Evolutionary conservation across 257 asterid species (phyloP), one percentile per base, ranked within the genome.

Genomic region (Solanum boliviense): DNA sequence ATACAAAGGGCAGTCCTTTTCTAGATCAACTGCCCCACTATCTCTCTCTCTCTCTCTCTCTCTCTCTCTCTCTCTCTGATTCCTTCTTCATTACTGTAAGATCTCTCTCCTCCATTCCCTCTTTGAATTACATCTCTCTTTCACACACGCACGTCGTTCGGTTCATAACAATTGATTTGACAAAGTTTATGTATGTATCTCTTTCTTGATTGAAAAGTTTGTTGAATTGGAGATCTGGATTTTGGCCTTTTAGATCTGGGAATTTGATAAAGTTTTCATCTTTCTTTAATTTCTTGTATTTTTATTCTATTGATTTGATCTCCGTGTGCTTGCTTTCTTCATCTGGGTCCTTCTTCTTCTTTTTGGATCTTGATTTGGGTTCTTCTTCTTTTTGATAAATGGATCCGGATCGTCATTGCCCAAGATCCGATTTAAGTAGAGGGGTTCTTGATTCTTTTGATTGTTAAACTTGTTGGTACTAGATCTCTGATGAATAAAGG

Each of bases 1-100:
- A 52, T 52, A 81, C 76, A 35, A 83, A 88, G 91, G 91, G 92
- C 90, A 85, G 87, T 87, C 89, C n/a, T 79, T 56, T 71, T 78
- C 82, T 68, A 88, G 90, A 89, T 91, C 90, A 9, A 9, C 31
- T 90, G 88, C 90, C 89, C 88, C 91, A 39, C 32, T 20, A 20
- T 4, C 62, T 58, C 13, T 67, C n/a, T n/a, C n/a, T n/a, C n/a
- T n/a, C n/a, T n/a, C n/a, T n/a, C 65, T 60, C 10, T 67, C 13
- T 34, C 65, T 60, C 10, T 67, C 13, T 34, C 65, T 72, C 13
- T 16, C 44, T 67, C 21, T 41, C 20, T 67, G 74, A 32, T 62
- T 65, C 48, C 3, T 32, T 65, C 23, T 88, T 86, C 79, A 56
- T 87, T 68, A 76, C 52, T 27, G 90, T 90, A 89, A 87, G 89